A percentile compares a stretch with the other conserved stretches of the same genome.
Conservation (phyloP, 2,329 filamentous ascomycete species). For the Colletotrichum siamense region DNA sequence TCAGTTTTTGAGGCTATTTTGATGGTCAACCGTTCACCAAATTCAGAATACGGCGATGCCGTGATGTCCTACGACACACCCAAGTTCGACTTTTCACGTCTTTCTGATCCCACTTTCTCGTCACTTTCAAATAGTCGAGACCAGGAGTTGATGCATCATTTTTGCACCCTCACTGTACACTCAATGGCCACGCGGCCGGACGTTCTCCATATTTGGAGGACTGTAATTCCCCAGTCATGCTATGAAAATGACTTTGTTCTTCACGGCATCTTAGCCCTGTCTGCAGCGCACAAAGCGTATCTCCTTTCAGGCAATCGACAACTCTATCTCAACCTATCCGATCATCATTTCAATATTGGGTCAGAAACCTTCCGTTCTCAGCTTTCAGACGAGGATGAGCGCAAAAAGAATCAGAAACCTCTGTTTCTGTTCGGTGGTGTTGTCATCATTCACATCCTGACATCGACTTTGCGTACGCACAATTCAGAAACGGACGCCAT, state of each 20-base stretch:
- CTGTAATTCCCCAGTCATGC: neutral
- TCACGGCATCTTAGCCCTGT: neutral
- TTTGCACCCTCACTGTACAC: neutral
- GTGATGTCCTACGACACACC: neutral
- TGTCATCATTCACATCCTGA: neutral
- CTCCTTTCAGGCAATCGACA: neutral
- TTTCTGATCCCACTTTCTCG: neutral
- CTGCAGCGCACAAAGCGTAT: neutral
- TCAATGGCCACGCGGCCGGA: neutral
- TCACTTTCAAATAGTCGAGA: neutral
- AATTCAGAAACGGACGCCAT: neutral
- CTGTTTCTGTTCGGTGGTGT: neutral
- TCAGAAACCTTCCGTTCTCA: neutral
- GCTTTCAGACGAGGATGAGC: neutral
- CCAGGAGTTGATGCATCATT: neutral
- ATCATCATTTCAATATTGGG: neutral
- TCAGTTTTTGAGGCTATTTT: neutral
- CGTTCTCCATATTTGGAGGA: neutral
- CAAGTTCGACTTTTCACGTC: neutral
- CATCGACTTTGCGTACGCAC: neutral
- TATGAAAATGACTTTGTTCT: neutral
- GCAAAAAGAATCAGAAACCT: neutral
- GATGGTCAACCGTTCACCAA: accelerated
- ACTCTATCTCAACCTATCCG: neutral
- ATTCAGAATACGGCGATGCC: neutral